Percentiles rank a stretch among this genome's conserved stretches.
These are phyloP conservation scores for Hibiscus syriacus DNA, from an alignment of 345 rosid species.

Conservation along the genomic window DNA sequence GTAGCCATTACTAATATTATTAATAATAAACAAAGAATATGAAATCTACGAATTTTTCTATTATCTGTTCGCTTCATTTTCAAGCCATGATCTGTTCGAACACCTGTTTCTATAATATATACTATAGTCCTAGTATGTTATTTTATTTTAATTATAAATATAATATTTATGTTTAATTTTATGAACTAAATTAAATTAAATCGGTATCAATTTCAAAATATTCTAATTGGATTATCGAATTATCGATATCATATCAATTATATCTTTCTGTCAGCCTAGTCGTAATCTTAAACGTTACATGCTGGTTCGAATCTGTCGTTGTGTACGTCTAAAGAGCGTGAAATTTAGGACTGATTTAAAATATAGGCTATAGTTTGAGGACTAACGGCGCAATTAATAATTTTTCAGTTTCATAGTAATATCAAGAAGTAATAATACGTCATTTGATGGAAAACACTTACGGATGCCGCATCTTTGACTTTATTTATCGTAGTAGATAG, in stretches of 20 bases:
- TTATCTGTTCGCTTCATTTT: not conserved
- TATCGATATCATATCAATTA: no score
- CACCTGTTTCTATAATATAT: slow-evolving; percentile 7
- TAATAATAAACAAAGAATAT: not conserved
- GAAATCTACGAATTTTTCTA: not conserved
- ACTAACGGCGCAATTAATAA: not conserved
- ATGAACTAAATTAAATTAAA: no score
- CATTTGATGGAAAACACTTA: not conserved
- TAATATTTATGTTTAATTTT: not conserved
- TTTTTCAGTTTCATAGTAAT: not conserved
- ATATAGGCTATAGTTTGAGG: no score
- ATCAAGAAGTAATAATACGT: not conserved
- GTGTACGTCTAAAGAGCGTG: no score
- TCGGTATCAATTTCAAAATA: no score
- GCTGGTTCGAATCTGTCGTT: no score
- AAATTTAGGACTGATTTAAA: not conserved
- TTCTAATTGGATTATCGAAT: no score
- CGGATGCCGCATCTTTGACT: slow-evolving; percentile 6
- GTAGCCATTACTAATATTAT: not conserved
- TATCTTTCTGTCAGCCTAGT: no score
- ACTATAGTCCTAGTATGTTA: no score
- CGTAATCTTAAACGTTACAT: no score
- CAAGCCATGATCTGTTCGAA: not conserved
- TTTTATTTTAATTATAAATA: not conserved
- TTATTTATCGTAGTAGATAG: slow-evolving; percentile 3